Base-by-base conservation (phyloP, 495 filamentous ascomycete genomes). In the Hypoxylon intermedium region DNA sequence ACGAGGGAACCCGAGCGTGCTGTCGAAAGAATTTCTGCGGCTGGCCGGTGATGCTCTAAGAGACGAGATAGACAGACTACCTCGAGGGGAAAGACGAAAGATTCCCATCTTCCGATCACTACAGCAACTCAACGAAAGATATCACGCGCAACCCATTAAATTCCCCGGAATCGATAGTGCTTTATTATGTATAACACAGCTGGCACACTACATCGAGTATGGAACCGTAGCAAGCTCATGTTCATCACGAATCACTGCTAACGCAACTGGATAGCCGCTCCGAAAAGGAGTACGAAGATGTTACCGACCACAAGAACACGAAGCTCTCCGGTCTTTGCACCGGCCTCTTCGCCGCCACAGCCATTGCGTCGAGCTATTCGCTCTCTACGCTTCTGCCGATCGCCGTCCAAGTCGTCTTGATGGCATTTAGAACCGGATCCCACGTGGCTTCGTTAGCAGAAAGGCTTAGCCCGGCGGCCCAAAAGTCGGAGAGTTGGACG, bases 181-280 rank as follows among this genome's bases (percentile, higher is more conserved):
- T 6, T 74, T 92, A 55, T 77, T 89, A 28, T 87, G 84, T 40
- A 83, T 89, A 38, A 81, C 87, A 24, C 89, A 94, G 67, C 65
- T 93, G 19, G 87, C 82, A 40, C 85, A 88, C 60, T 92, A 90
- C 61, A 88, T 93, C 56, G 83, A 89, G 87, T 92, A 78, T 81
- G 85, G 21, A 18, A 15, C 31, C n/a, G 21, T 16, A 33, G 18
- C 11, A 6, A 34, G 44, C 23, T 19, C 26, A 12, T 36, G 16
- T 46, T 20, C 1, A 30, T 11, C 9, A 47, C 2, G 34, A 30
- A 30, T 13, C 0, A 37, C 41, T 59, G 71, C 59, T 75, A 48
- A 70, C 58, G 5, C 5, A 6, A 23, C 31, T 19, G 16, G 30
- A 70, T 57, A 82, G 79, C 53, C 74, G 76, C 24, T 69, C 70